Percentiles rank a stretch among this genome's conserved stretches.
These are phyloP conservation scores for Eremothecium cymbalariae DNA, from an alignment of 1,139 yeast species.

Conservation along the genomic window DNA sequence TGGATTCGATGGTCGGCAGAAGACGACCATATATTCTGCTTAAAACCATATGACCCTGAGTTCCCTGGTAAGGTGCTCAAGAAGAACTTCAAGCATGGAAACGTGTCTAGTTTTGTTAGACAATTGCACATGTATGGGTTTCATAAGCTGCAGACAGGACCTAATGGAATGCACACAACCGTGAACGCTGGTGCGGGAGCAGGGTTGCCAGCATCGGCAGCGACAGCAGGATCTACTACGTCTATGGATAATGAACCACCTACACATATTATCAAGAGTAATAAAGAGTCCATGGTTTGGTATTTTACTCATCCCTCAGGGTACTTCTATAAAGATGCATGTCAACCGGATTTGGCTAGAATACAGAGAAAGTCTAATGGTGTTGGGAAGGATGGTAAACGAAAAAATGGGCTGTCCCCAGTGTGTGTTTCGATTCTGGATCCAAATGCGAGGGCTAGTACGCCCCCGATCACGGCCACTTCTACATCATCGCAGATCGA, in stretches of 20 bases:
- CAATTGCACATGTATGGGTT: conserved; percentile 75
- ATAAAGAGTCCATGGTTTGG: conserved; percentile 45
- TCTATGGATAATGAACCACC: conserved; percentile 7
- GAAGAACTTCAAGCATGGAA: conserved; percentile 70
- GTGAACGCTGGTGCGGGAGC: conserved; percentile 1
- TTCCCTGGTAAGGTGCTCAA: conserved; percentile 54
- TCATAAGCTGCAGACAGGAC: conserved; percentile 40
- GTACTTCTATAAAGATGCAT: conserved; percentile 66
- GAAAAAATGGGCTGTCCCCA: conserved; percentile 28
- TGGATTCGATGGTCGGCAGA: conserved; percentile 72
- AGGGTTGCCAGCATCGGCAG: no score
- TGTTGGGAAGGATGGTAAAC: conserved; percentile 28
- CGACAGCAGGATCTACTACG: background rate
- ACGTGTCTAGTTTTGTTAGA: conserved; percentile 70
- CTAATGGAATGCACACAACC: background rate
- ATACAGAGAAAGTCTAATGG: conserved; percentile 29
- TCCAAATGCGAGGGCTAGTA: conserved; percentile 7
- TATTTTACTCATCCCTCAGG: conserved; percentile 84
- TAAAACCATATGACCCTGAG: conserved; percentile 59
- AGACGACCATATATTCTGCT: conserved; percentile 50
- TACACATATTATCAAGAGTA: conserved; percentile 7
- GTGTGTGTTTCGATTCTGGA: conserved; percentile 21
- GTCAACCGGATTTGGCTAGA: conserved; percentile 34
- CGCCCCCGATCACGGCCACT: conserved; percentile 1
- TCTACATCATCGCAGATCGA: background rate